phyloP scores from a whole-genome alignment of 2,329 filamentous ascomycete genomes.

The Ceratocystis harringtonii region DNA sequence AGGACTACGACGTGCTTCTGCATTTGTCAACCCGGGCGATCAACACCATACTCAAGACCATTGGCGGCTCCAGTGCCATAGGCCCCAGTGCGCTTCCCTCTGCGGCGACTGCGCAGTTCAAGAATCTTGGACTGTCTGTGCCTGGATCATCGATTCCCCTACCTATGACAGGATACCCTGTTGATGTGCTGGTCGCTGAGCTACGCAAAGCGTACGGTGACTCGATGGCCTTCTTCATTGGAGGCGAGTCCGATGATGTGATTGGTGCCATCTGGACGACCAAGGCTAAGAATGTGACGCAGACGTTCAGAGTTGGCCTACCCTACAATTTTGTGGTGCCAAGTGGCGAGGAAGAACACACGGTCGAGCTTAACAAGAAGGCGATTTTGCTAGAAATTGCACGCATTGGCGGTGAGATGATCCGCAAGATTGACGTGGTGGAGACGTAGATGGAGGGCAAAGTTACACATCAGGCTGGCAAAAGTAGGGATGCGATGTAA shows the following conservation, averaged over 20 bases:
- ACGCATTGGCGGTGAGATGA: constrained; percentile 49
- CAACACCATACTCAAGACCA: constrained; percentile 28
- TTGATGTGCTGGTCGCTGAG: constrained; percentile 49
- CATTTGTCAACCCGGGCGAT: constrained; percentile 46
- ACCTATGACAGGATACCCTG: constrained; percentile 44
- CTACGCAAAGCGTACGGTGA: constrained; percentile 52
- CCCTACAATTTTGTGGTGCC: constrained; percentile 40
- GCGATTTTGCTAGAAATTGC: constrained; percentile 60
- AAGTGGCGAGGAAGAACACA: constrained; percentile 28
- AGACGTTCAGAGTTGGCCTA: constrained; percentile 56
- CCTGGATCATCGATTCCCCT: constrained; percentile 27
- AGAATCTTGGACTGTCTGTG: constrained; percentile 38
- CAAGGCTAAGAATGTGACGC: constrained; percentile 29
- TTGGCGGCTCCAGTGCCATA: constrained; percentile 23
- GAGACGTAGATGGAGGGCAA: constrained; percentile 16
- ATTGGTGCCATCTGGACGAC: constrained; percentile 47
- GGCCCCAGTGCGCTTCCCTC: constrained; percentile 26
- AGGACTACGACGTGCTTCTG: constrained; percentile 78
- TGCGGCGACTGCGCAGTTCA: constrained; percentile 40
- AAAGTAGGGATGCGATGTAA: neutral
- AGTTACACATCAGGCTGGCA: neutral
- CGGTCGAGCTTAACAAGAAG: constrained; percentile 49
- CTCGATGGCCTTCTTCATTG: constrained; percentile 66
- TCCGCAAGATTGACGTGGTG: constrained; percentile 47
- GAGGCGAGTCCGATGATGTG: constrained; percentile 39